Conservation (phyloP, 2,329 filamentous ascomycete genomes). For the Diplodia mutila region DNA sequence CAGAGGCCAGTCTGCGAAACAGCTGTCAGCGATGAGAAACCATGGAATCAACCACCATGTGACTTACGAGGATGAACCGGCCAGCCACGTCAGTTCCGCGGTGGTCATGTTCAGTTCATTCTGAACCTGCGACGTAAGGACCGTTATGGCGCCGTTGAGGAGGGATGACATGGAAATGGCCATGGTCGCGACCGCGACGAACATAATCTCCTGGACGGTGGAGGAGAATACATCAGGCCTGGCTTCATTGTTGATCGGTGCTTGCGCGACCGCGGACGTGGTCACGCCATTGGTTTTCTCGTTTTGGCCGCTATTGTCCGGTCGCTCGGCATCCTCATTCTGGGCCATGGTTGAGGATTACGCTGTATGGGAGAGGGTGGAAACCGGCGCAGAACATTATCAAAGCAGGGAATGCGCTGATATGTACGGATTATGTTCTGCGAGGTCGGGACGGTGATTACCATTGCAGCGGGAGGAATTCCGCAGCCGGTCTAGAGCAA, state of each 20-base stretch:
- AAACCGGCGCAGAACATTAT: not conserved
- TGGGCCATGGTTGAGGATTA: conserved; percentile 2
- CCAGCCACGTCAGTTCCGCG: conserved; percentile 70
- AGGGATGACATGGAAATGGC: conserved; percentile 67
- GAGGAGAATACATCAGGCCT: conserved; percentile 64
- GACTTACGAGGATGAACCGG: conserved; percentile 61
- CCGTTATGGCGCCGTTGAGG: conserved; percentile 61
- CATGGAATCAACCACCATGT: not conserved
- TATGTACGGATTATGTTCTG: conserved; percentile 11
- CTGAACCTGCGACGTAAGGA: conserved; percentile 66
- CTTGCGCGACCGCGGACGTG: not conserved
- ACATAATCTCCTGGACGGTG: conserved; percentile 65
- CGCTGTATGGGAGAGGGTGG: no score
- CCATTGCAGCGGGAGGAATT: not conserved
- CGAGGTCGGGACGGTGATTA: conserved; percentile 12
- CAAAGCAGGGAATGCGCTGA: not conserved
- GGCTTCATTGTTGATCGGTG: not conserved
- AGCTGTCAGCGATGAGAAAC: not conserved
- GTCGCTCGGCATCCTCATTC: not conserved
- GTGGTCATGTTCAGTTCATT: conserved; percentile 64
- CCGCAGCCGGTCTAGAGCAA: not conserved
- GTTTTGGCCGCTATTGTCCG: not conserved
- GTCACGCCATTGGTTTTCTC: conserved; percentile 9
- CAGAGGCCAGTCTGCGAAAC: conserved; percentile 58
- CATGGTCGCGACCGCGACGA: conserved; percentile 69